These are phyloP conservation scores for Beauveria sp. DNA, from an alignment of 2,329 filamentous ascomycete genomes.

Conservation along the genomic window DNA sequence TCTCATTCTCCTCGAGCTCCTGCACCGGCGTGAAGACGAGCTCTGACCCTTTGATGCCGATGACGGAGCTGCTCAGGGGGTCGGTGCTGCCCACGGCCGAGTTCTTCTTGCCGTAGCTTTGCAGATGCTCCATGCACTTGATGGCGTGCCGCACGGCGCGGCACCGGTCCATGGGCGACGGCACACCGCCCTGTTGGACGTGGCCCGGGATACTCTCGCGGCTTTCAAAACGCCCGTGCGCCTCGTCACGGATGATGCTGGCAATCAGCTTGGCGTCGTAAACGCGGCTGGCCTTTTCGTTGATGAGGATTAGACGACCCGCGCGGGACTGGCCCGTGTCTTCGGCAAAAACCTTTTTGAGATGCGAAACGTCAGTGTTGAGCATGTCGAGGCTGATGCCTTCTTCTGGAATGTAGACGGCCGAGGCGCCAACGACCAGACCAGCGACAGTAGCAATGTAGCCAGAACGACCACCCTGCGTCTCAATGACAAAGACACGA, in stretches of 20 bases:
- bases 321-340: constrained; percentile 85
- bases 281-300: constrained; percentile 84
- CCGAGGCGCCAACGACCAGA: constrained; percentile 81
- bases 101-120: constrained; percentile 61
- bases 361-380: constrained; percentile 77
- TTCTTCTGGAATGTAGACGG: constrained; percentile 95
- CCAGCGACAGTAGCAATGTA: constrained; percentile 90
- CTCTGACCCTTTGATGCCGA: constrained; percentile 84
- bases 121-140: constrained; percentile 88
- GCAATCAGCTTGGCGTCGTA: constrained; percentile 92
- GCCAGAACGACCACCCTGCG: constrained; percentile 88
- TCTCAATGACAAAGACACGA: constrained; percentile 95
- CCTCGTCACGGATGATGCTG: constrained; percentile 91
- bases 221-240: constrained; percentile 84
- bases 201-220: constrained; percentile 88
- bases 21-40: constrained; percentile 83
- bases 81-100: constrained; percentile 35
- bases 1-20: constrained; percentile 72
- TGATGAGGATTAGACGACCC: constrained; percentile 91
- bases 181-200: constrained; percentile 88
- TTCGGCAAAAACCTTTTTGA: constrained; percentile 75
- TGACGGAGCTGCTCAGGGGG: constrained; percentile 67
- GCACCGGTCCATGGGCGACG: constrained; percentile 92
- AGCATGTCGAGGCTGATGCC: constrained; percentile 93
- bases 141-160: constrained; percentile 87